phyloP scores from a whole-genome alignment of 2,329 filamentous ascomycete genomes.

The Alternaria sp. region DNA sequence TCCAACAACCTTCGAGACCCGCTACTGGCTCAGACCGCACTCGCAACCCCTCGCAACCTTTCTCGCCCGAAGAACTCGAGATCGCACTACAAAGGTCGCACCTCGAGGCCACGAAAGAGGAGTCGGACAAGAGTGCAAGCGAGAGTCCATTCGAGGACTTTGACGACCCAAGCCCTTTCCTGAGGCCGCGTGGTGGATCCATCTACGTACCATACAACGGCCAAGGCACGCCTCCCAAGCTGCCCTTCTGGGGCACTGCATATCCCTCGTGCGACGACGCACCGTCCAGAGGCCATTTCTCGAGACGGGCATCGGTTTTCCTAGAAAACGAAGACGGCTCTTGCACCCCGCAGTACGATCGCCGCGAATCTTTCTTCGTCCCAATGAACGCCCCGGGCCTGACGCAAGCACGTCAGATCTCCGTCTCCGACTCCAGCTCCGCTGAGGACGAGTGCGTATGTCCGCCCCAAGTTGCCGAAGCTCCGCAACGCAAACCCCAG shows the following conservation, averaged over 20 bases:
- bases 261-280: conserved; percentile 20
- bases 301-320: conserved; percentile 19
- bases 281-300: conserved; percentile 15
- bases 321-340: conserved; percentile 5
- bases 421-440: conserved; percentile 18
- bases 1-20: conserved; percentile 29
- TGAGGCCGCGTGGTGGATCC: conserved; percentile 34
- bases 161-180: conserved; percentile 27
- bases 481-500: conserved; percentile 25
- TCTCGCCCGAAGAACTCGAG: conserved; percentile 54
- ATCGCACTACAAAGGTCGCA: conserved; percentile 52
- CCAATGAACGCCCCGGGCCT: conserved; percentile 16
- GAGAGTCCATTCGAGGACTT: conserved; percentile 25
- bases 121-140: conserved; percentile 34
- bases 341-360: conserved; percentile 22
- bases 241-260: conserved; percentile 27
- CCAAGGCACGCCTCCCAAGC: conserved; percentile 30
- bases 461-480: conserved; percentile 13
- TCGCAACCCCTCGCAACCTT: conserved; percentile 45
- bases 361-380: conserved; percentile 22
- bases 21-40: conserved; percentile 36
- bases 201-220: conserved; percentile 34
- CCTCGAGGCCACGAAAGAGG: conserved; percentile 39
- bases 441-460: conserved; percentile 23
- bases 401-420: conserved; percentile 19